These are phyloP conservation scores for Flammula alnicola DNA, from an alignment of 1,284 basidiomycete species.

Conservation along the genomic window DNA sequence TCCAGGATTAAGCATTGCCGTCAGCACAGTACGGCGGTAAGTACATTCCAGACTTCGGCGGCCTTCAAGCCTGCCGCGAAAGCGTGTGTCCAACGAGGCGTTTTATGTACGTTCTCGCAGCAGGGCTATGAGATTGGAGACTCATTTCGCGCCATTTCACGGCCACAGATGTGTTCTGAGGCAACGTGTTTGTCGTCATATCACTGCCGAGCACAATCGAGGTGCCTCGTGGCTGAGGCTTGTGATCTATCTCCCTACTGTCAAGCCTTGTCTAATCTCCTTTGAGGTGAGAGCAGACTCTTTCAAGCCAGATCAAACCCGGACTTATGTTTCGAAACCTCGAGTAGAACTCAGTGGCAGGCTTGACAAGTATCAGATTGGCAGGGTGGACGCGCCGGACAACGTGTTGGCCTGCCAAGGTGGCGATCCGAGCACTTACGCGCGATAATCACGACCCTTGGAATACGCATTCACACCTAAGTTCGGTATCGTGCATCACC, in stretches of 20 bases:
- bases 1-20: too few species aligned
- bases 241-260: conserved; percentile 10
- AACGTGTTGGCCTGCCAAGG: conserved; percentile 26
- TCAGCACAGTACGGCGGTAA: too few species aligned
- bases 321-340: conserved; percentile 2
- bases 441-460: conserved; percentile 22
- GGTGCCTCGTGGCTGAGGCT: conserved; percentile 20
- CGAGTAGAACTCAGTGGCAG: conserved; percentile 1
- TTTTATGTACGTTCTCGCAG: conserved; percentile 19
- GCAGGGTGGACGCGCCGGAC: conserved; percentile 1
- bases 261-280: conserved; percentile 14
- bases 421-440: too few species aligned
- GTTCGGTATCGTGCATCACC: background rate
- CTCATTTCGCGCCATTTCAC: conserved; percentile 7
- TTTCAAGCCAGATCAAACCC: background rate
- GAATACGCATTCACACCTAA: conserved; percentile 7
- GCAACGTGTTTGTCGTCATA: conserved; percentile 23
- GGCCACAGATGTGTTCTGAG: background rate
- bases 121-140: too few species aligned
- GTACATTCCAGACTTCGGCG: too few species aligned
- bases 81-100: conserved; percentile 20
- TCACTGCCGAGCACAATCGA: conserved; percentile 8
- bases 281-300: conserved; percentile 5
- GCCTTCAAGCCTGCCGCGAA: too few species aligned
- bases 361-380: conserved; percentile 8